These are phyloP conservation scores for Cubamyces lactineus DNA, from an alignment of 768 basidiomycete species.

Conservation along the genomic window DNA sequence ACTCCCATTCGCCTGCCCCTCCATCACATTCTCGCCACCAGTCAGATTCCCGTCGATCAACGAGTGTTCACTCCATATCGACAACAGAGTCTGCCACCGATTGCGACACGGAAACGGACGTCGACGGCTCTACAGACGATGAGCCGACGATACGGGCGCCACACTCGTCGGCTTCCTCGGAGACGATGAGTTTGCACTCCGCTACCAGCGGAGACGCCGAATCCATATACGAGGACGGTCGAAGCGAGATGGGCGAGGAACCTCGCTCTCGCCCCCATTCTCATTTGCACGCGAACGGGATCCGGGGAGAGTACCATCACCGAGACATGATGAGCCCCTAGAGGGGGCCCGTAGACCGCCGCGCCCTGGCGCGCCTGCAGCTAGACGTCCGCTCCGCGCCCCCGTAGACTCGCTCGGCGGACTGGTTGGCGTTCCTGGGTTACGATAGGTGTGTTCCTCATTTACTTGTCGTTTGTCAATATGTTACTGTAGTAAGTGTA, in stretches of 20 bases:
- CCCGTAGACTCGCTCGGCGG: conserved; percentile 18
- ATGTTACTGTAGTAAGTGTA: conserved; percentile 19
- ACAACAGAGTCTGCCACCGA: conserved; percentile 35
- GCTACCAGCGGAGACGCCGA: conserved; percentile 38
- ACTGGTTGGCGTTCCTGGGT: conserved; percentile 5
- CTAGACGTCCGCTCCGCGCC: background rate
- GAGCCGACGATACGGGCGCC: conserved; percentile 78
- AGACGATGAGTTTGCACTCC: conserved; percentile 37
- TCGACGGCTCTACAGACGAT: conserved; percentile 71
- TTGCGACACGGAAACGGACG: conserved; percentile 48
- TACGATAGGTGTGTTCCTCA: conserved; percentile 4
- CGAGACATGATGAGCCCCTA: conserved; percentile 19
- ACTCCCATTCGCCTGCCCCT: conserved; percentile 23
- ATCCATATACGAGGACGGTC: conserved; percentile 35
- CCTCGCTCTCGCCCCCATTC: background rate
- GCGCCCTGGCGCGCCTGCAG: background rate
- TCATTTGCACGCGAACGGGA: conserved; percentile 4
- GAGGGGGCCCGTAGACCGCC: background rate
- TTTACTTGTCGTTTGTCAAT: conserved; percentile 4
- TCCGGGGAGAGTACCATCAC: conserved; percentile 15
- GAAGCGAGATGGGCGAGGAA: conserved; percentile 20
- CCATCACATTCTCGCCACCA: conserved; percentile 18
- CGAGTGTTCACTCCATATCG: conserved; percentile 24
- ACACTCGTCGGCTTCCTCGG: conserved; percentile 43
- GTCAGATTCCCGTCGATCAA: conserved; percentile 27